A percentile compares a stretch with the other conserved stretches of the same genome.
Conservation (phyloP, 2,329 filamentous ascomycete genomes). For the Aspergillus sp. region DNA sequence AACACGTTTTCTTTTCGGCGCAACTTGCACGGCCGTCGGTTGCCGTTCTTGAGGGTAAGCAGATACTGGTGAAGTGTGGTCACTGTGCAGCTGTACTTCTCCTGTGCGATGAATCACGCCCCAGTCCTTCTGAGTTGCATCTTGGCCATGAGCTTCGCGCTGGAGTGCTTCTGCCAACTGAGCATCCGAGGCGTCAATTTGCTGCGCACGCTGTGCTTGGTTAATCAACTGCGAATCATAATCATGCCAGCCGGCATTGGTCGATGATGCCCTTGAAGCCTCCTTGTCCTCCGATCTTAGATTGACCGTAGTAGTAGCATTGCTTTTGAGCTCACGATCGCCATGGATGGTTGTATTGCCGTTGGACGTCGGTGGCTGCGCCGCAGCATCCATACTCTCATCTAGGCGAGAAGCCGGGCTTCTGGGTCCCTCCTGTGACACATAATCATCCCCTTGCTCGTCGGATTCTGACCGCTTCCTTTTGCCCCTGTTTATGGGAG, state of each 20-base stretch:
- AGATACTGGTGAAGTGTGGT: constrained; percentile 35
- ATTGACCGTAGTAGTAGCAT: constrained; percentile 20
- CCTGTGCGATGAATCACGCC: constrained; percentile 35
- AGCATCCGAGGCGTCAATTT: constrained; percentile 49
- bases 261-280: constrained; percentile 24
- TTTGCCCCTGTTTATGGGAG: constrained; percentile 52
- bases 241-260: constrained; percentile 36
- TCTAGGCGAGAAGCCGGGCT: constrained; percentile 41
- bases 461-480: constrained; percentile 67
- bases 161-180: constrained; percentile 54
- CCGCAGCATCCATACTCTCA: constrained; percentile 27
- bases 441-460: constrained; percentile 44
- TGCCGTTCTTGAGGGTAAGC: constrained; percentile 35
- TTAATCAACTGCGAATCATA: constrained; percentile 43
- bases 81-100: constrained; percentile 34
- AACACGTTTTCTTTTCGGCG: constrained; percentile 50
- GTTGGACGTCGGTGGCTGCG: constrained; percentile 21
- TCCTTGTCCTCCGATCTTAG: constrained; percentile 31
- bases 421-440: constrained; percentile 34
- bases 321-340: constrained; percentile 22
- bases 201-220: constrained; percentile 48
- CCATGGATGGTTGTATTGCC: constrained; percentile 16
- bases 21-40: constrained; percentile 37
- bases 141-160: constrained; percentile 47
- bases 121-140: constrained; percentile 32